These are phyloP conservation scores for Polygonum maritimum DNA, from an alignment of 148 eudicot species.

Conservation along the genomic window DNA sequence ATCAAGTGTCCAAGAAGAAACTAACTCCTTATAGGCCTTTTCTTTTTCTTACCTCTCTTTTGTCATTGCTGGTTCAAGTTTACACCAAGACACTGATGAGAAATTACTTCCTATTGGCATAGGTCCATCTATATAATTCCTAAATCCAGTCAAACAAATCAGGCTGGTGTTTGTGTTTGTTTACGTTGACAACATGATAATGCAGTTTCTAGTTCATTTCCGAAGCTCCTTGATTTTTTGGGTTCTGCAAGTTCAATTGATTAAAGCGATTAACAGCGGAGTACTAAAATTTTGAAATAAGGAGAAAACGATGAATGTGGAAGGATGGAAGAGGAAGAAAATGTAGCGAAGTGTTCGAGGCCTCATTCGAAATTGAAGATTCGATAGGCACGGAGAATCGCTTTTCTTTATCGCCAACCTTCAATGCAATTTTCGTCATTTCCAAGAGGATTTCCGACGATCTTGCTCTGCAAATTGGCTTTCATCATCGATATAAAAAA, in stretches of 20 bases:
- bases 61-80: background rate
- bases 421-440: conserved; percentile 4
- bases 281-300: too few relatives aligned
- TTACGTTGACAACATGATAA: too few relatives aligned
- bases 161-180: background rate
- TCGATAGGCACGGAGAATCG: conserved; percentile 8
- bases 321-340: background rate
- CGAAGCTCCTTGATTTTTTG: too few relatives aligned
- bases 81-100: background rate
- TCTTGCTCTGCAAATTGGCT: conserved; percentile 8
- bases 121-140: background rate
- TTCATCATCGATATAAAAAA: background rate
- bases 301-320: background rate
- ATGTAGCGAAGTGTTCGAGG: conserved; percentile 6
- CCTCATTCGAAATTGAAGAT: background rate
- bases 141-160: background rate
- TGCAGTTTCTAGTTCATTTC: background rate
- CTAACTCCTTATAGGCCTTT: background rate
- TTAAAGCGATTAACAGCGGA: too few relatives aligned
- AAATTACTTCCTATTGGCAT: background rate
- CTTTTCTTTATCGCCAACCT: background rate
- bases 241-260: too few relatives aligned
- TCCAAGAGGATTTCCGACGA: background rate
- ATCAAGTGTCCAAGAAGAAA: background rate
- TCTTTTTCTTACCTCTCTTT: background rate